Conservation (phyloP, 345 rosid genomes). For the Heritiera fomes region DNA sequence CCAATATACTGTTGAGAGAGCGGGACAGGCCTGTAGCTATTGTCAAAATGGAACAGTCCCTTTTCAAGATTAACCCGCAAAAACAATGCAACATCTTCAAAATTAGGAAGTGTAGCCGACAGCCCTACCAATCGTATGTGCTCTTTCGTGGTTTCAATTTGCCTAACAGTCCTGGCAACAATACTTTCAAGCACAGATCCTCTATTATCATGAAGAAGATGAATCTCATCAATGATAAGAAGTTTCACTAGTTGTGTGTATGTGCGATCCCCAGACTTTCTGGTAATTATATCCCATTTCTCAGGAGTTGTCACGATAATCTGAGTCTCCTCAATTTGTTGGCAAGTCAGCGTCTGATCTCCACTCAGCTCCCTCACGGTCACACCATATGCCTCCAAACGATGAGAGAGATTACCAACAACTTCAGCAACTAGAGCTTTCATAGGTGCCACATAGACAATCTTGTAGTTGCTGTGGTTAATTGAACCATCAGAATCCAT, state of each 20-base stretch:
- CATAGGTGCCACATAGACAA: constrained; percentile 99
- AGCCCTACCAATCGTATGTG: constrained; percentile 92
- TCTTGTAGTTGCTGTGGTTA: constrained; percentile 74
- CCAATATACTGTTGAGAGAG: constrained; percentile 93
- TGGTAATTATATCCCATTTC: constrained; percentile 96
- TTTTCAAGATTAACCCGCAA: constrained; percentile 65
- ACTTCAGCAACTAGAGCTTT: constrained; percentile 98
- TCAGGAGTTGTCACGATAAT: constrained; percentile 97
- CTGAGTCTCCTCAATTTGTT: constrained; percentile 94
- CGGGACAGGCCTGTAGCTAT: constrained; percentile 94
- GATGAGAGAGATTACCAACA: constrained; percentile 84
- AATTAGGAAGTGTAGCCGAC: constrained; percentile 95
- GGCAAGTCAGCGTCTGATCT: constrained; percentile 87
- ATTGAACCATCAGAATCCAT: constrained; percentile 67
- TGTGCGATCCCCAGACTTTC: constrained; percentile 99
- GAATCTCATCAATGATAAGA: constrained; percentile 92
- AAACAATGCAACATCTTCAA: constrained; percentile 90
- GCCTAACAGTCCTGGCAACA: constrained; percentile 95
- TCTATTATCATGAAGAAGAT: constrained; percentile 94
- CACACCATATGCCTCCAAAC: constrained; percentile 70
- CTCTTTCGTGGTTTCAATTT: constrained; percentile 87
- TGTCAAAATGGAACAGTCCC: constrained; percentile 88
- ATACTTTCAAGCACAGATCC: constrained; percentile 99
- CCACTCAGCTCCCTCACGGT: constrained; percentile 92
- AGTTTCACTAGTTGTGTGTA: constrained; percentile 89